These are phyloP conservation scores for Cyphellophora europaea DNA, from an alignment of 2,329 filamentous ascomycete genomes.

Conservation along the genomic window DNA sequence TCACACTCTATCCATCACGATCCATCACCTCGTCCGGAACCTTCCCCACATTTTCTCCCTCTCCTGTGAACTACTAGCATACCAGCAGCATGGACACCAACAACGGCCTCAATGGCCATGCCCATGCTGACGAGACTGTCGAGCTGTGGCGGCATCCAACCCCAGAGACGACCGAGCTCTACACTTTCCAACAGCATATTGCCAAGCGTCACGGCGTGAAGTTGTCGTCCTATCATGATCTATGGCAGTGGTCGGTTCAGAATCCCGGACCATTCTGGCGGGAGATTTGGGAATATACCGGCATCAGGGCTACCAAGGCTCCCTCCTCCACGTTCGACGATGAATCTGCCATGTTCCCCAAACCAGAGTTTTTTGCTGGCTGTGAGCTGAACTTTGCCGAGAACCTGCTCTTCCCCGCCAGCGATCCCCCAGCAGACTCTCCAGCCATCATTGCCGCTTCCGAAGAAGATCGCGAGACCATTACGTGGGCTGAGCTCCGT, in stretches of 20 bases:
- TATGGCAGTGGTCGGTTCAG: slow-evolving; percentile 78
- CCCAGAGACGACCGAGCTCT: slow-evolving; percentile 61
- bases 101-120: too few species aligned
- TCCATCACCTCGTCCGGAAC: too few species aligned
- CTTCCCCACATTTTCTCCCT: too few species aligned
- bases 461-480: slow-evolving; percentile 56
- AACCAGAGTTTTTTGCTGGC: slow-evolving; percentile 74
- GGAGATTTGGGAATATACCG: slow-evolving; percentile 74
- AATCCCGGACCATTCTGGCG: slow-evolving; percentile 73
- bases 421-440: slow-evolving; percentile 46
- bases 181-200: slow-evolving; percentile 59
- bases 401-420: slow-evolving; percentile 74
- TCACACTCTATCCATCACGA: too few species aligned
- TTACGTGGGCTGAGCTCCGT: slow-evolving; percentile 72
- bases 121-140: slow-evolving; percentile 12
- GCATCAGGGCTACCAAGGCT: slow-evolving; percentile 57
- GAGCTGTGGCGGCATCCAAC: slow-evolving; percentile 64
- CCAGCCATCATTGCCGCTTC: slow-evolving; percentile 72
- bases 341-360: slow-evolving; percentile 67
- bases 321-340: slow-evolving; percentile 52
- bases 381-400: slow-evolving; percentile 85
- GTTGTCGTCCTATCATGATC: slow-evolving; percentile 59
- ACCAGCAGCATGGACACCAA: too few species aligned
- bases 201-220: slow-evolving; percentile 57
- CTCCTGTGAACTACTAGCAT: too few species aligned